A percentile compares a stretch with the other conserved stretches of the same genome.
phyloP scores from a whole-genome alignment of 2,329 filamentous ascomycete species.

The Rhinocladiella similis region DNA sequence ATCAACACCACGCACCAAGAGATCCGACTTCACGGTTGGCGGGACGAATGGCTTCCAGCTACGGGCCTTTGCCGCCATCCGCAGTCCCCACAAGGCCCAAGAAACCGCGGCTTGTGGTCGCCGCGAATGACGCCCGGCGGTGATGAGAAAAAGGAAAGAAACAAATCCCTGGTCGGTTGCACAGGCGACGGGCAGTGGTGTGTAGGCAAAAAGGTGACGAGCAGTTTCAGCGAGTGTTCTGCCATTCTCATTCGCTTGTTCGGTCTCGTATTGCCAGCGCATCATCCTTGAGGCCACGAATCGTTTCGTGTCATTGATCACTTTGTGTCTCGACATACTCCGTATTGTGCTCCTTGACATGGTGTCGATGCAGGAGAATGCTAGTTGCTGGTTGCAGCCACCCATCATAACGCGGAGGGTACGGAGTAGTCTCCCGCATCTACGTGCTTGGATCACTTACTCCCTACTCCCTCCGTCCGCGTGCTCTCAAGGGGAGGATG shows the following conservation, averaged over 20 bases:
- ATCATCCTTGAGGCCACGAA: constrained; percentile 13
- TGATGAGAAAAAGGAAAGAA: background rate
- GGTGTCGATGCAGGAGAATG: background rate
- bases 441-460: too few species aligned
- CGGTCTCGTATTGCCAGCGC: constrained; percentile 15
- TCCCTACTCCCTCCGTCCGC: too few species aligned
- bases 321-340: background rate
- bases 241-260: constrained; percentile 7
- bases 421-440: too few species aligned
- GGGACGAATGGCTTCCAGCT: constrained; percentile 19
- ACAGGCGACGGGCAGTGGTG: constrained; percentile 1
- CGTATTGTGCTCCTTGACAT: background rate
- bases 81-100: constrained; percentile 4
- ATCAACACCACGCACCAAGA: background rate
- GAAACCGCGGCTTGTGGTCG: background rate
- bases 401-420: too few species aligned
- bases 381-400: too few species aligned
- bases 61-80: constrained; percentile 23
- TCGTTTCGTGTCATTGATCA: background rate
- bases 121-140: background rate
- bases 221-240: constrained; percentile 8
- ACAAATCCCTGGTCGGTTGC: constrained; percentile 5
- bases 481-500: too few species aligned
- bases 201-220: constrained; percentile 8
- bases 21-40: constrained; percentile 19